These are phyloP conservation scores for Naganishia kalamii DNA, from an alignment of 768 basidiomycete genomes.

Conservation along the genomic window DNA sequence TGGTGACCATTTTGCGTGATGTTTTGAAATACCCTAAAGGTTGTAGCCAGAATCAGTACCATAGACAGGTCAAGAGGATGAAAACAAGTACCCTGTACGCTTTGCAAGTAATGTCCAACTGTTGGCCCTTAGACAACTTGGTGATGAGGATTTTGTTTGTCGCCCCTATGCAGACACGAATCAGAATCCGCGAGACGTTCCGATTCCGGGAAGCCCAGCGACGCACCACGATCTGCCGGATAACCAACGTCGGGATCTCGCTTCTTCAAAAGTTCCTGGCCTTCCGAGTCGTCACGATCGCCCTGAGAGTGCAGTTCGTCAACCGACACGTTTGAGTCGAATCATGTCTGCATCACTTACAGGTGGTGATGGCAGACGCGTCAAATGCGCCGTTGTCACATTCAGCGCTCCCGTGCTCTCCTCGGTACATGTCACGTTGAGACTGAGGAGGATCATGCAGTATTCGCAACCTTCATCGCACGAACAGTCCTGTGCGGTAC, in stretches of 20 bases:
- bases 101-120: conserved; percentile 72
- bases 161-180: conserved; percentile 24
- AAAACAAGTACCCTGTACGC: conserved; percentile 73
- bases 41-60: background rate
- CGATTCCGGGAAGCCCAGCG: background rate
- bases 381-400: conserved; percentile 74
- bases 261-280: conserved; percentile 65
- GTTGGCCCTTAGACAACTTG: conserved; percentile 90
- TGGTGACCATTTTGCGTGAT: conserved; percentile 98
- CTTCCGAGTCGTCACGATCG: conserved; percentile 43
- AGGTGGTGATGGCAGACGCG: conserved; percentile 26
- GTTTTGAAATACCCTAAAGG: conserved; percentile 84
- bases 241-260: conserved; percentile 68
- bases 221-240: conserved; percentile 76
- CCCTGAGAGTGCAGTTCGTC: background rate
- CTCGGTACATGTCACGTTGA: conserved; percentile 71
- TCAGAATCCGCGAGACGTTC: conserved; percentile 1
- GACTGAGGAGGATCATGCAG: conserved; percentile 73
- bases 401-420: conserved; percentile 61
- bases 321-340: background rate
- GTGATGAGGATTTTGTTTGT: conserved; percentile 71
- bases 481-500: conserved; percentile 68
- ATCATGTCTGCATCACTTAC: background rate
- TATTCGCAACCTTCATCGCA: conserved; percentile 76
- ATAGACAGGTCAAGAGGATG: conserved; percentile 10